Conservation (phyloP, 2,329 filamentous ascomycete species). For the Acarospora socialis region DNA sequence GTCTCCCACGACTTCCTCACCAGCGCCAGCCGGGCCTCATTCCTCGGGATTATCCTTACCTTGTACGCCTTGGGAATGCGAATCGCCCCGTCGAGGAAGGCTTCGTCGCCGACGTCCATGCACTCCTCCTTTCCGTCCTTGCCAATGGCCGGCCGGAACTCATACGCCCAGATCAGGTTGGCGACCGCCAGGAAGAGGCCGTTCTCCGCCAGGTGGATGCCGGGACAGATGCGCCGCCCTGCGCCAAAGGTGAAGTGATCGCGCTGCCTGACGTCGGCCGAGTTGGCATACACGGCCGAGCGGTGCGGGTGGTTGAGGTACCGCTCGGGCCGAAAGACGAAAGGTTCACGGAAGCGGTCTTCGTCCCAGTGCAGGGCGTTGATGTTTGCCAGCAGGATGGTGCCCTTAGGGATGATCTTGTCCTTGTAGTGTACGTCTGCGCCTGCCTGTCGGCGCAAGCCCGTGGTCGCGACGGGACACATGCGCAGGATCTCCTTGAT, state of each 20-base stretch:
- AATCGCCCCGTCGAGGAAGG: constrained; percentile 20
- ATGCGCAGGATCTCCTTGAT: constrained; percentile 1
- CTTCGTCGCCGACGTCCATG: constrained; percentile 22
- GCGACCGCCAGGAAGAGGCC: constrained; percentile 19
- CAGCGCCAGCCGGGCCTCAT: constrained; percentile 13
- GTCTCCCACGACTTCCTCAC: too few species aligned
- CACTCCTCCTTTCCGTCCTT: constrained; percentile 13
- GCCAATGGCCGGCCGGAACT: constrained; percentile 14
- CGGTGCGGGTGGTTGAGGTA: constrained; percentile 18
- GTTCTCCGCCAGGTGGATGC: constrained; percentile 22
- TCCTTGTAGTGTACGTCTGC: background rate
- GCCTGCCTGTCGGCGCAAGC: background rate
- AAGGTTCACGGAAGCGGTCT: constrained; percentile 16
- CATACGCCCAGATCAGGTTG: constrained; percentile 21
- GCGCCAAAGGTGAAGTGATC: constrained; percentile 21
- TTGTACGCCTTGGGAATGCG: constrained; percentile 22
- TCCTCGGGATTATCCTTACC: constrained; percentile 17
- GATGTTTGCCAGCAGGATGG: constrained; percentile 17
- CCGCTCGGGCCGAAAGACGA: constrained; percentile 19
- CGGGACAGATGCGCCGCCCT: constrained; percentile 21
- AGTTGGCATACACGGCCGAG: constrained; percentile 21
- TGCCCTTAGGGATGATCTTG: too few species aligned
- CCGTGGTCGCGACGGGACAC: background rate
- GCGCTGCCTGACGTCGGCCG: constrained; percentile 16
- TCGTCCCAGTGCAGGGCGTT: constrained; percentile 18